A percentile compares a stretch with the other conserved stretches of the same genome.
Evolutionary conservation across 495 filamentous ascomycete genomes (phyloP).

Genomic region (Lasiosphaeris hirsuta): DNA sequence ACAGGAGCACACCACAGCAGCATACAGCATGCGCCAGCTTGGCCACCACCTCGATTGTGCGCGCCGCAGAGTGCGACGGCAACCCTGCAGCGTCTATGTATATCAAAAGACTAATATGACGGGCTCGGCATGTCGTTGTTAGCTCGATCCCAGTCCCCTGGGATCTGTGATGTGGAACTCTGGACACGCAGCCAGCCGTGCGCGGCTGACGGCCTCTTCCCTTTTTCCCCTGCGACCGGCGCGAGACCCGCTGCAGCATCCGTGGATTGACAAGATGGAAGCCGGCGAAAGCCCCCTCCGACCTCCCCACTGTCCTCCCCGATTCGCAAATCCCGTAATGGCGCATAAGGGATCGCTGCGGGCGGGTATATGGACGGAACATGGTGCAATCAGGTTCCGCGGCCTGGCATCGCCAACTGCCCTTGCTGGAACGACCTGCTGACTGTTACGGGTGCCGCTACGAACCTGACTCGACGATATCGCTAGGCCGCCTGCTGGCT

Average conservation of each 20-base stretch:
- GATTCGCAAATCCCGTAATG: slow-evolving; percentile 1
- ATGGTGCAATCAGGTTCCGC: neutral
- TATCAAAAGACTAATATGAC: slow-evolving; percentile 28
- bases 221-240: slow-evolving; percentile 4
- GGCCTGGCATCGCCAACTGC: slow-evolving; percentile 12
- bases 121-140: slow-evolving; percentile 34
- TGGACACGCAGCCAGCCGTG: slow-evolving; percentile 8
- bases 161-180: slow-evolving; percentile 27
- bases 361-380: neutral
- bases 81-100: slow-evolving; percentile 21
- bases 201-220: slow-evolving; percentile 1
- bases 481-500: no score
- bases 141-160: slow-evolving; percentile 37
- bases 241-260: slow-evolving; percentile 4
- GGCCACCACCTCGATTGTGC: neutral
- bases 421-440: slow-evolving; percentile 9
- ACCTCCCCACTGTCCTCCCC: slow-evolving; percentile 6
- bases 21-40: neutral
- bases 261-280: neutral
- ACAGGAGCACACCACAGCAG: no score
- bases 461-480: neutral
- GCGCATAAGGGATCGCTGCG: slow-evolving; percentile 14
- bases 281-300: neutral
- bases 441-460: slow-evolving; percentile 14
- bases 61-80: neutral